Evolutionary conservation across 169 alveolate species (phyloP).

Genomic region (Theileria annulata): DNA sequence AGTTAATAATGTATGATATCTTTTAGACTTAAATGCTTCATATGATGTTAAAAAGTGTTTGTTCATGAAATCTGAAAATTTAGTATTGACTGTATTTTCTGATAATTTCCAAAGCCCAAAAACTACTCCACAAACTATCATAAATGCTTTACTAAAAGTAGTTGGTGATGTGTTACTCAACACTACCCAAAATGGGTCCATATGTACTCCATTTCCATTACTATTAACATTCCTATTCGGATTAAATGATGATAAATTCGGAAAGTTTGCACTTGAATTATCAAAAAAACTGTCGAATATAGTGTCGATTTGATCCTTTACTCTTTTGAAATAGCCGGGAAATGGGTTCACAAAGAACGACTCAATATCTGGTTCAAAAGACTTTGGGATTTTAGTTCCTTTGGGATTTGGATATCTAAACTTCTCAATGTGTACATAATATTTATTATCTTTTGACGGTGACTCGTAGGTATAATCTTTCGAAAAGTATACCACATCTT

Average conservation of each 20-base stretch:
- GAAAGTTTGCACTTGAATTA: background rate
- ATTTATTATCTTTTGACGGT: background rate
- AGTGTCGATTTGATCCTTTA: background rate
- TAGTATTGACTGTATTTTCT: conserved; percentile 48
- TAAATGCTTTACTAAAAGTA: conserved; percentile 53
- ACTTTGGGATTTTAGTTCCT: background rate
- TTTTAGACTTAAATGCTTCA: conserved; percentile 50
- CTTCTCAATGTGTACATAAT: background rate
- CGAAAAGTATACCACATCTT: background rate
- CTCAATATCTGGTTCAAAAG: background rate
- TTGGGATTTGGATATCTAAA: background rate
- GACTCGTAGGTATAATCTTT: conserved; percentile 2
- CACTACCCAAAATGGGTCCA: conserved; percentile 23
- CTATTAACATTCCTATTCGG: background rate
- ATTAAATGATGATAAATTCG: background rate
- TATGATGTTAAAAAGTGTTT: conserved; percentile 73
- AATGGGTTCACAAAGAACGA: background rate
- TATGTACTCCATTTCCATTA: background rate
- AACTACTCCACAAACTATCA: conserved; percentile 64
- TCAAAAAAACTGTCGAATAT: conserved; percentile 8
- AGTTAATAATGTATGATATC: conserved; percentile 73
- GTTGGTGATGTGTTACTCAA: conserved; percentile 25
- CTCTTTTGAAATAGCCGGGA: background rate
- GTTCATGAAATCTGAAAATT: conserved; percentile 67
- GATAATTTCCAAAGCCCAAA: conserved; percentile 69